These are phyloP conservation scores for Metschnikowia chrysomelidarum DNA, from an alignment of 805 yeast species.

Conservation along the genomic window DNA sequence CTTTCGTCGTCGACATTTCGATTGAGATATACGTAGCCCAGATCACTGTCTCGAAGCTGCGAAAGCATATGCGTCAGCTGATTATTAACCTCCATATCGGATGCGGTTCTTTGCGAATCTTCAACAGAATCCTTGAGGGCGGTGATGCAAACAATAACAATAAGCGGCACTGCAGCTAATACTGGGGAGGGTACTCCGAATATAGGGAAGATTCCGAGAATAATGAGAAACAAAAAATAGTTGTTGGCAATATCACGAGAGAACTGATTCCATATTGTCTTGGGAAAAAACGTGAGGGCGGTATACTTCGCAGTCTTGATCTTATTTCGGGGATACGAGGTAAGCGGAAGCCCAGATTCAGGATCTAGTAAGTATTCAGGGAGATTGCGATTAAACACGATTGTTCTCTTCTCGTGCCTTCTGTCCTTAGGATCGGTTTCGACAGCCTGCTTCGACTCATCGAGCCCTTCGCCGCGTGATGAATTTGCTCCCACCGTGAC, in stretches of 20 bases:
- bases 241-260: constrained; percentile 53
- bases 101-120: constrained; percentile 62
- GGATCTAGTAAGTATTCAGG: constrained; percentile 55
- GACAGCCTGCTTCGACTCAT: constrained; percentile 16
- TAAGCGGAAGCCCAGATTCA: constrained; percentile 28
- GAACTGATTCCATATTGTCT: constrained; percentile 53
- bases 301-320: constrained; percentile 64
- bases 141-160: constrained; percentile 72
- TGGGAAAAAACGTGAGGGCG: constrained; percentile 55
- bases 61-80: constrained; percentile 63
- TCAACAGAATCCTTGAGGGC: constrained; percentile 78
- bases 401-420: constrained; percentile 13
- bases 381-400: constrained; percentile 50
- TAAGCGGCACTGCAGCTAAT: constrained; percentile 75
- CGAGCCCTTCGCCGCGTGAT: constrained; percentile 25
- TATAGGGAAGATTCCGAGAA: constrained; percentile 51
- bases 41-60: constrained; percentile 37
- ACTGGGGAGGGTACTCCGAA: constrained; percentile 76
- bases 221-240: constrained; percentile 55
- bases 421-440: constrained; percentile 31
- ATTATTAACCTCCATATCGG: constrained; percentile 71
- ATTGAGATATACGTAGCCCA: constrained; percentile 40
- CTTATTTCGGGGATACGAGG: constrained; percentile 51
- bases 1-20: constrained; percentile 62
- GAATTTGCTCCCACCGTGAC: constrained; percentile 9